phyloP scores from a whole-genome alignment of 768 basidiomycete genomes.

The Rhizopogon sp. region DNA sequence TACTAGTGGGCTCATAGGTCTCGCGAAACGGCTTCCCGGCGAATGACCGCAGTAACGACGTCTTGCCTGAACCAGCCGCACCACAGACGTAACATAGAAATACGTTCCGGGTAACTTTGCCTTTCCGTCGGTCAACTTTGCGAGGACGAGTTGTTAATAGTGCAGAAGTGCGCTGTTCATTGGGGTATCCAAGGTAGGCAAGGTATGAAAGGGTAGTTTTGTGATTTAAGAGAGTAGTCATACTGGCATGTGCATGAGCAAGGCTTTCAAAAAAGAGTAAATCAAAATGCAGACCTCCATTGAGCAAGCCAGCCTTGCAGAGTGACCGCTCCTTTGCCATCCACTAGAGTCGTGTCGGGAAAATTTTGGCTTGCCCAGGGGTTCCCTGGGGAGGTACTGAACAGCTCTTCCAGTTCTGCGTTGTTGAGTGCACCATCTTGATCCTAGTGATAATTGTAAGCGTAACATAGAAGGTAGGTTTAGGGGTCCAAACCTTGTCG shows the following conservation, averaged over 20 bases:
- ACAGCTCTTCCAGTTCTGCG: slow-evolving; percentile 79
- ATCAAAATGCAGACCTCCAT: slow-evolving; percentile 69
- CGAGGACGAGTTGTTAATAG: slow-evolving; percentile 81
- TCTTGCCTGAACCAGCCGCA: slow-evolving; percentile 95
- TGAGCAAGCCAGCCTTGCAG: slow-evolving; percentile 97
- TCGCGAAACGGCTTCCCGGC: slow-evolving; percentile 74
- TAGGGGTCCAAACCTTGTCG: slow-evolving; percentile 60
- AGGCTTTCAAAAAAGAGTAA: background rate
- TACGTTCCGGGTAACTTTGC: slow-evolving; percentile 85
- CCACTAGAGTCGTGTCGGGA: slow-evolving; percentile 83
- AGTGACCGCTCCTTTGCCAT: slow-evolving; percentile 88
- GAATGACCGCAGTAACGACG: slow-evolving; percentile 78
- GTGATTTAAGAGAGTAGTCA: slow-evolving; percentile 96
- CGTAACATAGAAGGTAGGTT: background rate
- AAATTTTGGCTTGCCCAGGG: slow-evolving; percentile 94
- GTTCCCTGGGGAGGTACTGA: slow-evolving; percentile 93
- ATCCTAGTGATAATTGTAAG: slow-evolving; percentile 48
- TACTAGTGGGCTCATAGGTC: slow-evolving; percentile 83
- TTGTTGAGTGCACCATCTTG: slow-evolving; percentile 90
- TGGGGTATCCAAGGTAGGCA: slow-evolving; percentile 89
- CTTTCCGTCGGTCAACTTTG: slow-evolving; percentile 79
- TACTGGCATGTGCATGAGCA: slow-evolving; percentile 41
- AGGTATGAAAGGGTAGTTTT: slow-evolving; percentile 90
- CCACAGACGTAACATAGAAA: slow-evolving; percentile 93
- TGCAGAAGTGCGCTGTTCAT: slow-evolving; percentile 74